Base-by-base conservation (phyloP, 176 grass and related monocot species). In the Dactylis glomerata region DNA sequence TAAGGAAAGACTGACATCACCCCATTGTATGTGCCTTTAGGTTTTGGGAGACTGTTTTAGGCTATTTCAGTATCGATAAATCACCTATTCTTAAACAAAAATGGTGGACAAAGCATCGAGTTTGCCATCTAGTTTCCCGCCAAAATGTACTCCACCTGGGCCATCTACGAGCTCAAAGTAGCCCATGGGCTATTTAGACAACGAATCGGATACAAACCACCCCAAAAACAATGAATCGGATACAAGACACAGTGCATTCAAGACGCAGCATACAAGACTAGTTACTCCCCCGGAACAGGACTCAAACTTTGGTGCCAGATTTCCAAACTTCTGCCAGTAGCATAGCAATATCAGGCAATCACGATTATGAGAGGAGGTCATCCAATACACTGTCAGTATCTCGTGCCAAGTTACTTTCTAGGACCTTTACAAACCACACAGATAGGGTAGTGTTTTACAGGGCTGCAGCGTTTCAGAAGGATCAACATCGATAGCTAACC, bases 391-490 rank as follows among this genome's bases (percentile, higher is more conserved):
- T 55, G 6, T 81, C 33, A 87, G 22, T 33, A 3, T 45, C 32
- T 55, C 41, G 24, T 56, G 46, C 52, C 46, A 62, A 26, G 46
- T 22, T 66, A 59, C 38, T 11, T 51, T 71, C 3, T 51, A 75
- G 16, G 9, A 50, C 72, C 26, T 76, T 81, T 85, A 85, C 76
- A 86, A 55, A 45, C 28, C 65, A 81, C 15, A 79, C 77, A 73
- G 7, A 67, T 47, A 77, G 41, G 8, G 2, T 26, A n/a, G 32
- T 64, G 50, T 78, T 78, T 82, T 56, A 67, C 30, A 82, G 33
- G 69, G 54, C 33, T 64, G 71, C 2, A 36, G 5, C 55, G 62
- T 46, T 76, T 70, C 58, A 23, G 68, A 68, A 45, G 12, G 31
- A 55, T 81, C 69, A 14, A 58, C 31, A 58, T 47, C 37, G 36